Base-by-base conservation (phyloP, 2,329 filamentous ascomycete species). In the Claviceps spartinae region DNA sequence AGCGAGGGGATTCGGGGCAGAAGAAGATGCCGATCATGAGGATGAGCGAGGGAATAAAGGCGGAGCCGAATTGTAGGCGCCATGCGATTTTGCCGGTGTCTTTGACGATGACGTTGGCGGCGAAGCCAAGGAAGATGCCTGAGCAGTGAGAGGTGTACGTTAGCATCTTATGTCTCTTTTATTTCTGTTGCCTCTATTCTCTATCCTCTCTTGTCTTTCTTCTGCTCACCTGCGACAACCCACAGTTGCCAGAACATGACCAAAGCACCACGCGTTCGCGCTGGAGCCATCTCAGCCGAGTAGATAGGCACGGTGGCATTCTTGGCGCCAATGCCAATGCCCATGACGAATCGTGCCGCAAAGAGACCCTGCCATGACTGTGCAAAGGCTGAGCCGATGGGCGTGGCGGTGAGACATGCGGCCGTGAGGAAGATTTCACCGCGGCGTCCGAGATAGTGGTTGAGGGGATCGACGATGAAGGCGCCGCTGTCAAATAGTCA, bases 241-340 rank as follows among this genome's bases (percentile, higher is more conserved):
- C 65, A 68, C 8, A 67, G 59, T 55, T 67, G 75, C 85, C 86
- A 91, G 57, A 82, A 83, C 85, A 91, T 90, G 57, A 89, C 85
- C 3, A 91, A 71, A 11, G 82, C 85, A 56, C 85, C 83, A 57
- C 84, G 77, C 49, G 86, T 79, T 1, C 72, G 62, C 1, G 83
- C 78, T 0, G 85, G 84, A 0, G 81, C 76, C 54, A 79, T 85
- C 62, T 88, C 85, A 1, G 85, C 84, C 0, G 83, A 82, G 60
- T 86, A 89, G 42, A 89, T 81, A 0, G 86, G 85, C 0, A 83
- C 78, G 0, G 73, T 79, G 1, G 75, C 75, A 20, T 78, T 76
- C 62, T 85, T 85, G 36, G 78, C 73, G 5, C 82, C 82, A 57
- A 85, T 83, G 0, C 79, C 82, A 34, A 88, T 77, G 0, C 85